Percentiles rank a stretch among this genome's conserved stretches.
Evolutionary conservation across 2,329 filamentous ascomycete genomes (phyloP).

Genomic region (Chaetomiaceae sp.): DNA sequence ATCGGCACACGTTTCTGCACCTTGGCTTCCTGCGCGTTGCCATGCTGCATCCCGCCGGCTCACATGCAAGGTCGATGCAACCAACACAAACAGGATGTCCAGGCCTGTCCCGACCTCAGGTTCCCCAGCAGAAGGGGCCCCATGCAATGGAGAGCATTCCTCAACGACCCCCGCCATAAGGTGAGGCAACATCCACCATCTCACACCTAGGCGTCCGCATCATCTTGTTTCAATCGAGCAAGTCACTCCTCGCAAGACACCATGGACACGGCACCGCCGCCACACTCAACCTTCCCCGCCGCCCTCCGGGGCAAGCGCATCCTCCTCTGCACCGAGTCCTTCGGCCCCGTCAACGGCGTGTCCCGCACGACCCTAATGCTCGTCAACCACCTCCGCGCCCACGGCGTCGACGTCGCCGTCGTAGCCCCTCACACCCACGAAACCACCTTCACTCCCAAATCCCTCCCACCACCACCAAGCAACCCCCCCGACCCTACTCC

Average conservation of each 20-base stretch:
- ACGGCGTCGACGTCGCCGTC: conserved; percentile 1
- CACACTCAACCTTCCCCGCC: background rate
- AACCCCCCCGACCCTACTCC: background rate
- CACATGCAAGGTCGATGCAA: no score
- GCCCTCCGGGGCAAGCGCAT: conserved; percentile 7
- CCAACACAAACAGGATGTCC: no score
- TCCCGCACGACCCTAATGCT: conserved; percentile 9
- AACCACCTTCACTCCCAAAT: background rate
- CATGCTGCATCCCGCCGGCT: no score
- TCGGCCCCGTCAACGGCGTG: conserved; percentile 8
- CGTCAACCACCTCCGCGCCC: conserved; percentile 4
- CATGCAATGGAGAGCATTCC: no score
- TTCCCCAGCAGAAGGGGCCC: no score
- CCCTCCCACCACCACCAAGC: background rate
- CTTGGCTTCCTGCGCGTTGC: background rate
- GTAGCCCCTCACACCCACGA: conserved; percentile 6
- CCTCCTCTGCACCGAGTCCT: conserved; percentile 7
- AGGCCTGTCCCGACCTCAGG: no score
- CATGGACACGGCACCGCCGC: background rate
- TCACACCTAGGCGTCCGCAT: no score
- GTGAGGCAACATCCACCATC: no score
- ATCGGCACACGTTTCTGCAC: background rate
- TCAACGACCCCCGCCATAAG: no score
- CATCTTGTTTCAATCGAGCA: no score
- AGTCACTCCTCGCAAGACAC: background rate